These are phyloP conservation scores for Yamadazyma kanchanaburiensis DNA, from an alignment of 1,139 yeast genomes.

Conservation along the genomic window DNA sequence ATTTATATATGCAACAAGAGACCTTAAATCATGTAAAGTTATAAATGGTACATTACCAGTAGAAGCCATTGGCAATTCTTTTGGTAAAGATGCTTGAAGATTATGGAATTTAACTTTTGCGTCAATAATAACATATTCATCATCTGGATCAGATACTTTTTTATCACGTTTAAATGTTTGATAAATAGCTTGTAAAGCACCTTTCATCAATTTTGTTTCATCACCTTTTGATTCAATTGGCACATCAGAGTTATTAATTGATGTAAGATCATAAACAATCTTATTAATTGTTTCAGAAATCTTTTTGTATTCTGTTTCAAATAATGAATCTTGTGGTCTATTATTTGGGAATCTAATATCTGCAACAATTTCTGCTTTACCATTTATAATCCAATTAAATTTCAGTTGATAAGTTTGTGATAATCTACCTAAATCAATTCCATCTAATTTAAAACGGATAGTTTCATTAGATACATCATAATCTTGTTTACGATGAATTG, in stretches of 20 bases:
- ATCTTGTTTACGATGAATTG: conserved; percentile 57
- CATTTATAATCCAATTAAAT: conserved; percentile 69
- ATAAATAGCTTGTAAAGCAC: conserved; percentile 43
- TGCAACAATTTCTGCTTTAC: conserved; percentile 65
- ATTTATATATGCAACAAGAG: conserved; percentile 60
- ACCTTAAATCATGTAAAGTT: conserved; percentile 55
- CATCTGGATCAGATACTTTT: conserved; percentile 3
- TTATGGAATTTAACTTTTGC: conserved; percentile 61
- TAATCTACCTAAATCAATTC: conserved; percentile 51
- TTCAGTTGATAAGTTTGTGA: conserved; percentile 37
- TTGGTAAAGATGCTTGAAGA: conserved; percentile 56
- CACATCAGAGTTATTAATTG: conserved; percentile 14
- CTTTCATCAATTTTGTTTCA: conserved; percentile 32
- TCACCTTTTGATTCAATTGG: conserved; percentile 13
- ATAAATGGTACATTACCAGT: conserved; percentile 53
- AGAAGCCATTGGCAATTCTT: conserved; percentile 48
- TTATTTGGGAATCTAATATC: conserved; percentile 65
- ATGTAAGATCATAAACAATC: conserved; percentile 25
- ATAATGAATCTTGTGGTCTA: conserved; percentile 18
- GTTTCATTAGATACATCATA: conserved; percentile 27
- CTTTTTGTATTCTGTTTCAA: conserved; percentile 20
- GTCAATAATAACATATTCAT: conserved; percentile 62
- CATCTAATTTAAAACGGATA: conserved; percentile 62
- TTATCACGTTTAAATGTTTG: conserved; percentile 30
- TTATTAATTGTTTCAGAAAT: conserved; percentile 25